Evolutionary conservation across 768 basidiomycete genomes (phyloP), one percentile per base, ranked within the genome.

Genomic region (Psilocybe azurescens): DNA sequence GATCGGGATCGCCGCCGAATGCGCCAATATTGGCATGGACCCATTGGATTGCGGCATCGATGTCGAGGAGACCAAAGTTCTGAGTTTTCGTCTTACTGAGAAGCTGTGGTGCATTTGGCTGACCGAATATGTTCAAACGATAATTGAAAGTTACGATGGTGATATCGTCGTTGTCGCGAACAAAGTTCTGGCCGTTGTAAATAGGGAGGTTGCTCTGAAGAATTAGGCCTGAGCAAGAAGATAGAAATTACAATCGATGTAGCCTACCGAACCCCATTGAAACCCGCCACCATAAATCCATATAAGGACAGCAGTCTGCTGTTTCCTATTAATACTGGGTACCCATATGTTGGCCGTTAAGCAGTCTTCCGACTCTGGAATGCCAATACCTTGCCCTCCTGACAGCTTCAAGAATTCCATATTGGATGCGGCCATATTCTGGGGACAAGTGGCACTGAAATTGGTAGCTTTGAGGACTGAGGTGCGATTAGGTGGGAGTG

Each of bases 41-140:
- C 83, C 81, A 83, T 60, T 81, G 64, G 3, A 83, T 73, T n/a
- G 75, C 81, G 16, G 77, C 74, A 20, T 77, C 69, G 7, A 72
- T 32, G 57, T 80, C 78, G 8, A 78, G 70, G 3, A 78, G 67
- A 11, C 76, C 78, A 62, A 77, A 79, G 62, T 80, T 80, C 58
- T 78, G 69, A 58, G 10, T 64, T 59, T 16, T 53, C 66, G 20
- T 44, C 41, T 44, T 30, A 51, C 16, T 51, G 60, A 60, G 62
- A 16, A 77, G 71, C 54, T 79, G 77, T 20, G 79, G 77, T 6
- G 77, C 77, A 53, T 71, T 73, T 0, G 79, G 79, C 58, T 74
- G 74, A 4, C 78, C 78, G 55, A 80, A 78, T 20, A 79, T 73
- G 56, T 78, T 78, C 18, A 73, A 60, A 6, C 79, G 70, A 59